Percentiles rank a stretch among this genome's conserved stretches.
Conservation (phyloP, 2,329 filamentous ascomycete species). For the Ophiostoma himal-ulmi region DNA sequence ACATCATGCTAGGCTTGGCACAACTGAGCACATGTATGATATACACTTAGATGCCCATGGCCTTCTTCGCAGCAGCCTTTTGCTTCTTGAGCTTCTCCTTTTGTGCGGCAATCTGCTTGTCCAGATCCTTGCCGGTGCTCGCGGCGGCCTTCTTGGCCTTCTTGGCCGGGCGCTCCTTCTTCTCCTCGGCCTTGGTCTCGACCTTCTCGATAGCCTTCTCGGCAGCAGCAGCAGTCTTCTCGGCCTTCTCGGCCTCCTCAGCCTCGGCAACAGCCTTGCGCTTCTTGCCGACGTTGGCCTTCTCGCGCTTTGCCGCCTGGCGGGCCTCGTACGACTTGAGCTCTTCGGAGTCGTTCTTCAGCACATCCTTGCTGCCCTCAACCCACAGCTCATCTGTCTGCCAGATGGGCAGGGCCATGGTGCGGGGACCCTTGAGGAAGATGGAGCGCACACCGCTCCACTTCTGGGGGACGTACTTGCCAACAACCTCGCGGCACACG, state of each 20-base stretch:
- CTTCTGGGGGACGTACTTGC: conserved; percentile 75
- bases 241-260: conserved; percentile 37
- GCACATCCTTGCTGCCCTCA: conserved; percentile 65
- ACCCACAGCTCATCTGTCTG: conserved; percentile 85
- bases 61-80: conserved; percentile 48
- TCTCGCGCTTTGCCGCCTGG: conserved; percentile 36
- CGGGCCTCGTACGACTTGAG: conserved; percentile 39
- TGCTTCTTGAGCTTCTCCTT: conserved; percentile 55
- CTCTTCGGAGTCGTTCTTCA: conserved; percentile 49
- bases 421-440: conserved; percentile 86
- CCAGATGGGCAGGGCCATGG: conserved; percentile 89
- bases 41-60: conserved; percentile 22
- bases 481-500: conserved; percentile 62
- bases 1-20: not conserved
- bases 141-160: conserved; percentile 37
- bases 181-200: conserved; percentile 38
- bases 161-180: conserved; percentile 39
- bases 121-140: conserved; percentile 47
- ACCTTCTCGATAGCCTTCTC: conserved; percentile 47
- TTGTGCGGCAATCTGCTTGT: conserved; percentile 55
- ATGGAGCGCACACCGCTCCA: conserved; percentile 81
- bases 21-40: too few relatives aligned
- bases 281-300: conserved; percentile 61
- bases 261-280: conserved; percentile 43
- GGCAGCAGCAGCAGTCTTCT: conserved; percentile 38